Base-by-base conservation (phyloP, 2,329 filamentous ascomycete species). In the Dactylellina leptospora region DNA sequence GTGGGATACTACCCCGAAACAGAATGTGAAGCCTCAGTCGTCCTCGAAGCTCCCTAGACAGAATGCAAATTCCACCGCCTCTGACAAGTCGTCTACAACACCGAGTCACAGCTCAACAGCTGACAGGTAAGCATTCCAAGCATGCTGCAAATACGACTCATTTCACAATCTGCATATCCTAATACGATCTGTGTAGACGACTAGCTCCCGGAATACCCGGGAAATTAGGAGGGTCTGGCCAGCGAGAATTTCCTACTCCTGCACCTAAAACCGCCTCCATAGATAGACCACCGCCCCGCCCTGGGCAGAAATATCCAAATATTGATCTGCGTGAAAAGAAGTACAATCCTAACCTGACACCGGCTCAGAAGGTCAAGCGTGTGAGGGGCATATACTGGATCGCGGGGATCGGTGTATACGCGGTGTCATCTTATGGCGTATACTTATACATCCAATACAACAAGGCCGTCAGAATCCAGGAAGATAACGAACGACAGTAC, bases 381-480 rank as follows among this genome's bases (percentile, higher is more conserved):
- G 51, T 58, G 10, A 74, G 72, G 27, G 69, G 54, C 6, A 56
- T 71, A 22, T 73, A 71, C 55, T 72, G 68, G 55, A 59, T 75
- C 45, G 44, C 63, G 18, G 76, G 75, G 11, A 54, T 76, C 53
- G 75, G 68, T 10, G 54, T 75, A 13, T 77, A 76, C 51, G 58
- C 60, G 25, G 38, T 76, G 2, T 45, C 74, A 10, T 74, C 74
- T 48, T 77, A 77, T 48, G 74, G 75, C 22, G 63, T 75, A 9
- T 76, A 77, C 33, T 68, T 77, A 40, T 76, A 75, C 48, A 66
- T 75, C 56, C 72, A 71, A 30, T 71, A 71, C 18, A 18, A 28
- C 23, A 71, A 71, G 11, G 66, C 66, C 20, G 44, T 56, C 16
- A 47, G 36, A 5, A 22, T 71, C 2, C 25, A 71, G 5, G 23